Percentiles rank a stretch among this genome's conserved stretches.
Conservation (phyloP, 331 rosid genomes). For the Saraca asoca region DNA sequence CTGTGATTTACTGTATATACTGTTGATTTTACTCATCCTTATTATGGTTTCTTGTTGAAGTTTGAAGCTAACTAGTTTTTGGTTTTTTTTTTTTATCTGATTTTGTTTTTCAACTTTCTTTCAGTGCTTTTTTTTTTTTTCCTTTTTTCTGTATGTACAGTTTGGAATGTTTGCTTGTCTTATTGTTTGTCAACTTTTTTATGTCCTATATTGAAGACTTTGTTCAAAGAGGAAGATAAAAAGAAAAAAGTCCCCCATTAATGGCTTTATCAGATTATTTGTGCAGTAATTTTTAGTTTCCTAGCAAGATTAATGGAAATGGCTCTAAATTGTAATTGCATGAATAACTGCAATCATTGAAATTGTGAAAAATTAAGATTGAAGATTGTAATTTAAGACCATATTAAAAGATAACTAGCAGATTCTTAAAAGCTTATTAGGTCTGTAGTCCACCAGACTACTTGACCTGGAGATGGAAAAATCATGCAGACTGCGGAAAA, state of each 20-base stretch:
- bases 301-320: conserved; percentile 22
- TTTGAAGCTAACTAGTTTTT: conserved; percentile 44
- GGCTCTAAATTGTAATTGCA: conserved; percentile 7
- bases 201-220: conserved; percentile 41
- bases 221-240: conserved; percentile 38
- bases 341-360: conserved; percentile 30
- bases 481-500: background rate
- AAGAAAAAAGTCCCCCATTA: conserved; percentile 31
- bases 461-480: conserved; percentile 37
- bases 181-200: conserved; percentile 23
- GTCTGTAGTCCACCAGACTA: conserved; percentile 22
- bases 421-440: conserved; percentile 33
- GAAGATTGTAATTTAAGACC: too few species aligned
- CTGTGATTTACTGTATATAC: conserved; percentile 35
- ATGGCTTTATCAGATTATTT: conserved; percentile 31
- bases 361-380: conserved; percentile 38
- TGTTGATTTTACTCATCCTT: background rate
- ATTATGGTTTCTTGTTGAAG: conserved; percentile 37
- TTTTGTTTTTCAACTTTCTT: conserved; percentile 45
- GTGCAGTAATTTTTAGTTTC: conserved; percentile 40
- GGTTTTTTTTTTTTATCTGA: conserved; percentile 20
- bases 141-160: conserved; percentile 49
- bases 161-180: conserved; percentile 66
- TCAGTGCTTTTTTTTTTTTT: background rate
- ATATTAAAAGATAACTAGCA: conserved; percentile 20